Base-by-base conservation (phyloP, 1,284 basidiomycete genomes). In the Erythrobasidium hasegawianum region DNA sequence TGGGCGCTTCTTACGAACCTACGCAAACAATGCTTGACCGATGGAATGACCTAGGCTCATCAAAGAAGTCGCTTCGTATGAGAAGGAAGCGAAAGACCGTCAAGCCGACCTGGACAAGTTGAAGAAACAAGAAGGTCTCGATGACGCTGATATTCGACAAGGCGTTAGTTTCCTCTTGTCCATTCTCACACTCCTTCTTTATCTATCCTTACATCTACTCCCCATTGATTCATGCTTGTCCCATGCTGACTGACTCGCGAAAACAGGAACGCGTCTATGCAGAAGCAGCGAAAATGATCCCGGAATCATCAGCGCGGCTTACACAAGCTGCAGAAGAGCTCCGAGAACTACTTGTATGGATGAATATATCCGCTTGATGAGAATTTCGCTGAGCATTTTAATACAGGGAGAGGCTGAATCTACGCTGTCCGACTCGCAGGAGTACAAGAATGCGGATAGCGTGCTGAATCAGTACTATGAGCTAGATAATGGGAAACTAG, bases 281-380 rank as follows among this genome's bases (percentile, higher is more conserved):
- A 69, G 90, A 93, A 79, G 86, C 87, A 38, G 80, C 85, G 72
- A 89, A 85, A 82, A 89, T 91, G 88, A 83, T 92, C 68, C 80
- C 80, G 27, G 86, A 90, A 74, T 83, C 86, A 10, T 78, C 81
- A 67, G 81, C 77, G 64, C 82, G 86, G 59, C 78, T 90, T 29
- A 83, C 81, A 66, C 83, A 82, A 72, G 85, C 83, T 29, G 80
- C 82, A 39, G 83, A 81, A 69, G 87, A 87, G 66, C 80, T 93
- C 66, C 79, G 83, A 69, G 83, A 86, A 70, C 77, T 89, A 50
- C 79, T 90, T 65, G 89, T 91, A 76, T n/a, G n/a, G n/a, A n/a
- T n/a, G n/a, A n/a, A n/a, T n/a, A n/a, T n/a, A n/a, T n/a, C n/a
- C n/a, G n/a, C n/a, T n/a, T n/a, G n/a, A n/a, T n/a, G n/a, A n/a